These are phyloP conservation scores for Colletotrichum plurivorum DNA, from an alignment of 2,329 filamentous ascomycete species.

Conservation along the genomic window DNA sequence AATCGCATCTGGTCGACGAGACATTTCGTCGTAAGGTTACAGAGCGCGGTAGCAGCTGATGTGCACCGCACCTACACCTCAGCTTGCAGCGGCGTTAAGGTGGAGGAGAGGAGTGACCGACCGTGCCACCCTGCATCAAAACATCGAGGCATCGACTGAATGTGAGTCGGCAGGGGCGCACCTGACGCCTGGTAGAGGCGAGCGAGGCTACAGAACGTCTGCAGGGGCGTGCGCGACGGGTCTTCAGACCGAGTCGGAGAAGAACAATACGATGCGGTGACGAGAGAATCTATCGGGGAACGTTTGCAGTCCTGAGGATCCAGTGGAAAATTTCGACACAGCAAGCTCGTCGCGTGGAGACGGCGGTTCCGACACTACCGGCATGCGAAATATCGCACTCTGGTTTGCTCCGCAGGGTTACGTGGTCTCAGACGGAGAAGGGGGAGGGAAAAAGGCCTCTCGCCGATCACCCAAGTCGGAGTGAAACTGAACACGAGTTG, in stretches of 20 bases:
- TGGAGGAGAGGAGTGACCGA: conserved; percentile 6
- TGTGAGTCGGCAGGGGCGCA: conserved; percentile 25
- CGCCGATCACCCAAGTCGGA: background rate
- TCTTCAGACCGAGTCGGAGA: background rate
- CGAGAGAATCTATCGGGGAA: too few relatives aligned
- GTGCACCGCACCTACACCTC: conserved; percentile 14
- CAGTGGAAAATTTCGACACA: background rate
- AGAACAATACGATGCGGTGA: background rate
- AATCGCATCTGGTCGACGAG: background rate
- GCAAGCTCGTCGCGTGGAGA: background rate
- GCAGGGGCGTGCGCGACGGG: conserved; percentile 2
- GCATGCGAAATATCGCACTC: background rate
- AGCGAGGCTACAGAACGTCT: conserved; percentile 29
- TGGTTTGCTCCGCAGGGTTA: background rate
- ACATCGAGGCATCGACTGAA: conserved; percentile 10
- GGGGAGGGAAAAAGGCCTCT: too few relatives aligned
- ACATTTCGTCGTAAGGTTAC: background rate
- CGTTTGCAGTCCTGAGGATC: too few relatives aligned
- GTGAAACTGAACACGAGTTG: background rate
- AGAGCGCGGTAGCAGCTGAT: background rate
- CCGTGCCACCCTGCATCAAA: conserved; percentile 18
- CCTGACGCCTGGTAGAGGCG: conserved; percentile 17
- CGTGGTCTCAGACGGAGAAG: background rate
- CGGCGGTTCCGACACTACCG: conserved; percentile 1
- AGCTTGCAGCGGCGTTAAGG: background rate